Conservation (phyloP, 1,284 basidiomycete genomes). For the Inonotus obliquus region DNA sequence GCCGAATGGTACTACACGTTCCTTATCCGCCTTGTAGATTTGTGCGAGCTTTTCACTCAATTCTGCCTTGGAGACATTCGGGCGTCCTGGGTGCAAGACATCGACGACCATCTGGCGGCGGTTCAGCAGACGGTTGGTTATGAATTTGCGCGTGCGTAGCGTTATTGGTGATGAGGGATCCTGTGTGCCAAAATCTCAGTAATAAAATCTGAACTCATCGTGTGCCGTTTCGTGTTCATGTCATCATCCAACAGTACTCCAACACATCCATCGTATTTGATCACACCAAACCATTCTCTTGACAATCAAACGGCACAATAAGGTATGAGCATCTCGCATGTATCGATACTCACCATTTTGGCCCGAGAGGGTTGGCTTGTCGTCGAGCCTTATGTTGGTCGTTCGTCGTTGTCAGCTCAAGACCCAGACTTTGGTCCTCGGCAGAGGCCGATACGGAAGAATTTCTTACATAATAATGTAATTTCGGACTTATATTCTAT, state of each 20-base stretch:
- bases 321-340: background rate
- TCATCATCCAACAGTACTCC: background rate
- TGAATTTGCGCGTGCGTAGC: conserved; percentile 98
- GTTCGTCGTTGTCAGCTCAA: background rate
- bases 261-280: conserved; percentile 1
- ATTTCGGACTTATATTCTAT: no score
- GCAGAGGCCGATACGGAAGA: background rate
- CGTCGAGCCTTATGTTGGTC: conserved; percentile 8
- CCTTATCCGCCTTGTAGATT: conserved; percentile 77
- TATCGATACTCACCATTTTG: conserved; percentile 16
- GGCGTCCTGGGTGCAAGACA: conserved; percentile 91
- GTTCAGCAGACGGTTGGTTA: conserved; percentile 97
- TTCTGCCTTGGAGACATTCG: conserved; percentile 94
- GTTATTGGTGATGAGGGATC: conserved; percentile 92
- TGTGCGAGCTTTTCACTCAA: conserved; percentile 89
- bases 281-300: background rate
- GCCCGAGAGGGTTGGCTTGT: background rate
- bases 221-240: background rate
- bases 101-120: conserved; percentile 93
- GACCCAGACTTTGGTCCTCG: background rate
- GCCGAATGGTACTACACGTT: conserved; percentile 74
- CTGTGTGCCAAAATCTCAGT: conserved; percentile 1
- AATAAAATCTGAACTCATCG: background rate
- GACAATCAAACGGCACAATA: background rate
- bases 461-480: background rate